Conservation (phyloP, 2,329 filamentous ascomycete genomes). For the Parafenestella ontariensis region DNA sequence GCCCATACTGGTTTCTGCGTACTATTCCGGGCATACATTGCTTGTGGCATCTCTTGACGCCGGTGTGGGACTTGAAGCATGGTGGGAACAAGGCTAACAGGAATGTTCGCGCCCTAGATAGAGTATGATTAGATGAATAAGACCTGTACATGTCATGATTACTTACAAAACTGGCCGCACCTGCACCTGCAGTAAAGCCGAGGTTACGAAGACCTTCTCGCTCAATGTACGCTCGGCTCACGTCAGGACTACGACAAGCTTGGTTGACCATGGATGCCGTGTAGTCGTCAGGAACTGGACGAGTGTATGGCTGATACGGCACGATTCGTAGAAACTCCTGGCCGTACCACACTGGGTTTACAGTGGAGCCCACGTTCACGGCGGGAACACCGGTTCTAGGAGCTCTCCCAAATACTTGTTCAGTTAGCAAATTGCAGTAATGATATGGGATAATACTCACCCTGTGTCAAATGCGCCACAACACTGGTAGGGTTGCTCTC, state of each 20-base stretch:
- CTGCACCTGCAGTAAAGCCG: slow-evolving; percentile 1
- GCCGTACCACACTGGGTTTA: slow-evolving; percentile 8
- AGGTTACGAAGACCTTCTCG: slow-evolving; percentile 23
- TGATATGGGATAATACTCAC: no score
- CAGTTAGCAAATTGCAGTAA: no score
- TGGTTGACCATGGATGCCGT: slow-evolving; percentile 16
- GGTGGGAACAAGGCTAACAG: not conserved
- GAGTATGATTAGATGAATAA: no score
- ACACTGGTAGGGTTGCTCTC: no score
- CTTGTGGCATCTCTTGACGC: no score
- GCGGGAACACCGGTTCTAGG: no score
- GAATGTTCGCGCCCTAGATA: no score
- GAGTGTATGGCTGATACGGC: slow-evolving; percentile 24
- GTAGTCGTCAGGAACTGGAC: slow-evolving; percentile 17
- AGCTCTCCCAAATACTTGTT: no score
- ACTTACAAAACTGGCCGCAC: not conserved
- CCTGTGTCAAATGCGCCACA: no score
- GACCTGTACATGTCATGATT: not conserved
- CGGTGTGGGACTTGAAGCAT: not conserved
- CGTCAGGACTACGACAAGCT: slow-evolving; percentile 12
- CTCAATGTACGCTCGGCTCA: slow-evolving; percentile 18
- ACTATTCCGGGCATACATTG: no score
- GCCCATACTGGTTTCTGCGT: no score
- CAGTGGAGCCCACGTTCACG: slow-evolving; percentile 14
- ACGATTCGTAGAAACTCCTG: slow-evolving; percentile 18